Conservation (phyloP, 1,139 yeast genomes). For the Yamadazyma buinensis region DNA sequence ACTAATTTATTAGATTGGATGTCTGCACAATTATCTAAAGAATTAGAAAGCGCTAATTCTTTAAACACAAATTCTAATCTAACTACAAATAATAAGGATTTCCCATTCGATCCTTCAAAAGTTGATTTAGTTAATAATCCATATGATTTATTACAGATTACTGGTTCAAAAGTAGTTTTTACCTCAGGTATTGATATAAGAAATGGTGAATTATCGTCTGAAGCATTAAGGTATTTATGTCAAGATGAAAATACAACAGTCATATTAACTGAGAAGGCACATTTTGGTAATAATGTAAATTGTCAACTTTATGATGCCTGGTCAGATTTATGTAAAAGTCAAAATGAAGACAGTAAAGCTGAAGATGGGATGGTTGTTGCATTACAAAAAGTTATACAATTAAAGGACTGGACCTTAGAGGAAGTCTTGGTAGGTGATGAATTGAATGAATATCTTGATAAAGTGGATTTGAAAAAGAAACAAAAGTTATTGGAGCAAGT, state of each 20-base stretch:
- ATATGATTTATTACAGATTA: slow-evolving; percentile 49
- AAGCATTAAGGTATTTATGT: slow-evolving; percentile 57
- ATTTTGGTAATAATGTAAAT: slow-evolving; percentile 27
- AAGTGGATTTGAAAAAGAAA: slow-evolving; percentile 39
- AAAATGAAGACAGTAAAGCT: slow-evolving; percentile 29
- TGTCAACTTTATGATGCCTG: slow-evolving; percentile 52
- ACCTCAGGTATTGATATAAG: slow-evolving; percentile 72
- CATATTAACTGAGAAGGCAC: slow-evolving; percentile 64
- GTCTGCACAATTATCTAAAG: slow-evolving; percentile 73
- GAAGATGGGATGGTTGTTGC: slow-evolving; percentile 62
- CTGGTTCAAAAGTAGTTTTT: slow-evolving; percentile 79
- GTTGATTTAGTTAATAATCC: slow-evolving; percentile 56
- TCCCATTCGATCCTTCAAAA: slow-evolving; percentile 71
- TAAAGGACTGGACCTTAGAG: slow-evolving; percentile 38
- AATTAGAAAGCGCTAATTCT: slow-evolving; percentile 60
- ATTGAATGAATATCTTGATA: slow-evolving; percentile 43
- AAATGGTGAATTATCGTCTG: slow-evolving; percentile 59
- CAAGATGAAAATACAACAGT: slow-evolving; percentile 64
- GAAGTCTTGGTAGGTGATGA: slow-evolving; percentile 50
- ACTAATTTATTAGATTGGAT: slow-evolving; percentile 94
- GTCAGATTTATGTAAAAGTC: slow-evolving; percentile 40
- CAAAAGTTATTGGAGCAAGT: slow-evolving; percentile 51
- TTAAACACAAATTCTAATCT: slow-evolving; percentile 14
- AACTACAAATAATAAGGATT: slow-evolving; percentile 45
- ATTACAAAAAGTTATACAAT: slow-evolving; percentile 35